Evolutionary conservation across 1,139 yeast species (phyloP).

Genomic region (Suhomyces anneliseae): DNA sequence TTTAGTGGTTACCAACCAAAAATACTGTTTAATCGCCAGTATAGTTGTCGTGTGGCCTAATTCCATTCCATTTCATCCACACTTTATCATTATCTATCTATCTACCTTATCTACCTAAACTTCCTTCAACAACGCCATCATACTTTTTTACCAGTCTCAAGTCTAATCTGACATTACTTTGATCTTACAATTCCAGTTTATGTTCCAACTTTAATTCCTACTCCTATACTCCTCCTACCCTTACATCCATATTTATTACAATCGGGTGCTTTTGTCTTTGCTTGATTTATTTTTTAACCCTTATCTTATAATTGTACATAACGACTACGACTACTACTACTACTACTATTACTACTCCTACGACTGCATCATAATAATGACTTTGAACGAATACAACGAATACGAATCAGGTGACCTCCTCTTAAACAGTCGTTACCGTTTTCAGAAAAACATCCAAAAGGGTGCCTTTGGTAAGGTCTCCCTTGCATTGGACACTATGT

Average conservation of each 20-base stretch:
- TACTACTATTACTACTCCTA: background rate
- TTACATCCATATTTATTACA: background rate
- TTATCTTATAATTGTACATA: constrained; percentile 3
- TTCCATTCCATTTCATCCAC: background rate
- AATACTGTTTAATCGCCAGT: background rate
- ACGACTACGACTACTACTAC: constrained; percentile 5
- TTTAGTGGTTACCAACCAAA: background rate
- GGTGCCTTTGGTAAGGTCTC: constrained; percentile 58
- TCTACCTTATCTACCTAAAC: background rate
- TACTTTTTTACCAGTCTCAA: background rate
- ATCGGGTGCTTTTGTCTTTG: background rate
- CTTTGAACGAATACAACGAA: constrained; percentile 26
- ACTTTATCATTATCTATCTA: too few relatives aligned
- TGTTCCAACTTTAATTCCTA: background rate
- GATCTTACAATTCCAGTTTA: background rate
- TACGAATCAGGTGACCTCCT: constrained; percentile 35
- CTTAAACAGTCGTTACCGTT: constrained; percentile 36
- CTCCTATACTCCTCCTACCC: background rate
- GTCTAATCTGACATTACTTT: background rate
- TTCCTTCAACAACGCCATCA: background rate
- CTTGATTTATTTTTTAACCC: constrained; percentile 3
- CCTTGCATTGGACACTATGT: constrained; percentile 39
- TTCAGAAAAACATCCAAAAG: constrained; percentile 41
- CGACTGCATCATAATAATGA: constrained; percentile 5
- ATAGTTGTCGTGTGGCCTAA: background rate